Percentiles rank a stretch among this genome's conserved stretches.
phyloP scores from a whole-genome alignment of 106 monocot genomes.

The Apostasia ramifera region DNA sequence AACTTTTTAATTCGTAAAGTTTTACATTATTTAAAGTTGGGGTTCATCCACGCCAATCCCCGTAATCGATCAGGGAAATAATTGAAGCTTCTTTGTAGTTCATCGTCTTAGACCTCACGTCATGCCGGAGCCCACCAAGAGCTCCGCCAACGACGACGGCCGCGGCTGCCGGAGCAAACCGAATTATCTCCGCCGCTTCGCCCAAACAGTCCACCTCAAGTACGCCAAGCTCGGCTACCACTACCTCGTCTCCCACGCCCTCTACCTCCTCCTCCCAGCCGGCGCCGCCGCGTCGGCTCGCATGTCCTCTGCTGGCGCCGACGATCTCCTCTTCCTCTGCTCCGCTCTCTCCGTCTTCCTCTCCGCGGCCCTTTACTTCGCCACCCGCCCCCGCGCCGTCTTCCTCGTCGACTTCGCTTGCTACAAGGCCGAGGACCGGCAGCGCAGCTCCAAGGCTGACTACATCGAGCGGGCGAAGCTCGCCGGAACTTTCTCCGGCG shows the following conservation, averaged over 20 bases:
- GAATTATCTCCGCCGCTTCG: slow-evolving; percentile 9
- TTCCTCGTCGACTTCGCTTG: slow-evolving; percentile 19
- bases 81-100: too few species aligned
- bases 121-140: too few species aligned
- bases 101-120: too few species aligned
- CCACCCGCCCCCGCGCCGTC: slow-evolving; percentile 9
- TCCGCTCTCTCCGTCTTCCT: slow-evolving; percentile 12
- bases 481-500: slow-evolving; percentile 14
- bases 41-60: too few species aligned
- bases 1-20: too few species aligned
- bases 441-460: slow-evolving; percentile 4
- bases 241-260: slow-evolving; percentile 27
- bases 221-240: slow-evolving; percentile 38
- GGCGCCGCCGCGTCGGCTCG: slow-evolving; percentile 11
- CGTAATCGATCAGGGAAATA: too few species aligned
- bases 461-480: slow-evolving; percentile 5
- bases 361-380: slow-evolving; percentile 5
- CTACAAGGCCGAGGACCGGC: slow-evolving; percentile 12
- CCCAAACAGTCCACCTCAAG: slow-evolving; percentile 19
- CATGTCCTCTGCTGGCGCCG: slow-evolving; percentile 11
- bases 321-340: slow-evolving; percentile 16
- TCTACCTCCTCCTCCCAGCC: slow-evolving; percentile 24
- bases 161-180: too few species aligned
- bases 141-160: too few species aligned
- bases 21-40: too few species aligned